A percentile compares a stretch with the other conserved stretches of the same genome.
Evolutionary conservation across 768 basidiomycete species (phyloP).

Genomic region (Rhodotorula babjevae): DNA sequence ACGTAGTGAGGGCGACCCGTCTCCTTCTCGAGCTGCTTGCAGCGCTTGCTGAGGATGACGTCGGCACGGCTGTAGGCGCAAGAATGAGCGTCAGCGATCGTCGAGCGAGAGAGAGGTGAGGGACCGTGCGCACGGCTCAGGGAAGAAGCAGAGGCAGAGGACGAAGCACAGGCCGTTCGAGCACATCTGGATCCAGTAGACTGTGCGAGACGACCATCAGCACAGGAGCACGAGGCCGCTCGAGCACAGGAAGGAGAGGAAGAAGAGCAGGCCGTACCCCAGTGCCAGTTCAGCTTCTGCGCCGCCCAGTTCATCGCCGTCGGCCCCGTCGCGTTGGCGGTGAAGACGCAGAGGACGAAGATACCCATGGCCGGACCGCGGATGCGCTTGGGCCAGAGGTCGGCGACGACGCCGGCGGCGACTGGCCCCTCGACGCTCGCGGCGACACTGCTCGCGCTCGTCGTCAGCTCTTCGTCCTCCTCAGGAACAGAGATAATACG

Average conservation of each 20-base stretch:
- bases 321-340: constrained; percentile 36
- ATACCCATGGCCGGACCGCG: constrained; percentile 24
- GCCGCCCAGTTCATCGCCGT: constrained; percentile 39
- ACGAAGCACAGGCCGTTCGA: constrained; percentile 31
- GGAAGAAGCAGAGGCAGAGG: constrained; percentile 29
- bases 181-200: constrained; percentile 42
- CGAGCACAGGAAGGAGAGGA: too few species aligned
- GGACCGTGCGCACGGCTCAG: constrained; percentile 9
- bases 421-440: not conserved
- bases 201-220: not conserved
- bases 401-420: constrained; percentile 35
- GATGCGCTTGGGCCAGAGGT: constrained; percentile 20
- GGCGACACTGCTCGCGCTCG: not conserved
- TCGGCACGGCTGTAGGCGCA: constrained; percentile 24
- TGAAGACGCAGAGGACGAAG: constrained; percentile 39
- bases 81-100: not conserved
- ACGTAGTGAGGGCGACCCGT: constrained; percentile 33
- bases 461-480: too few species aligned
- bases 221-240: too few species aligned
- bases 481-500: too few species aligned
- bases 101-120: not conserved
- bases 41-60: constrained; percentile 36
- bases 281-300: constrained; percentile 37
- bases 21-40: constrained; percentile 16
- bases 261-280: not conserved